Evolutionary conservation across 2,329 filamentous ascomycete species (phyloP).

Genomic region (Colletotrichum tabaci): DNA sequence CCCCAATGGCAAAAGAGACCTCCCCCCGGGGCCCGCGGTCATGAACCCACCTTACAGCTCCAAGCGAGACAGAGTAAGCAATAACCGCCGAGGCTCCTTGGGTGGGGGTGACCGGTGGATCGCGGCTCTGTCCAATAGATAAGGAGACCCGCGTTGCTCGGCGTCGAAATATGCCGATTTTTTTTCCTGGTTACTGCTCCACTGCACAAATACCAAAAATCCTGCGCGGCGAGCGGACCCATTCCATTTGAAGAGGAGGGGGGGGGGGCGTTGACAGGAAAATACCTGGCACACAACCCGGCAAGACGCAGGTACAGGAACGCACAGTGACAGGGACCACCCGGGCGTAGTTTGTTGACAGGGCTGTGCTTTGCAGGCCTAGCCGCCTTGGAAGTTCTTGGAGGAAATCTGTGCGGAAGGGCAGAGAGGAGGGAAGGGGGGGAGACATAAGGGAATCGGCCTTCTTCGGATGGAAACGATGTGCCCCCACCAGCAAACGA

Average conservation of each 20-base stretch:
- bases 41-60: conserved; percentile 5
- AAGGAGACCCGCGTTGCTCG: neutral
- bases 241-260: too few species aligned
- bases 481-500: conserved; percentile 21
- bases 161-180: neutral
- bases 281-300: conserved; percentile 6
- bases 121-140: neutral
- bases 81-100: conserved; percentile 9
- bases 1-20: neutral
- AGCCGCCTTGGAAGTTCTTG: conserved; percentile 4
- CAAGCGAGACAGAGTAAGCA: conserved; percentile 22
- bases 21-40: neutral
- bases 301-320: conserved; percentile 38
- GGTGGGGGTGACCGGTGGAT: neutral
- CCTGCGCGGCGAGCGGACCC: neutral
- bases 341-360: neutral
- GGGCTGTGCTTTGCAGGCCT: neutral
- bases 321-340: conserved; percentile 13
- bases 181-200: neutral
- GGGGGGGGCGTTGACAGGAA: neutral
- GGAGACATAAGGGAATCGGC: neutral
- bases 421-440: neutral
- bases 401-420: neutral
- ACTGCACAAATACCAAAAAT: neutral
- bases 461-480: neutral